Conservation (phyloP, 2,329 filamentous ascomycete genomes). For the Fusarium secorum region DNA sequence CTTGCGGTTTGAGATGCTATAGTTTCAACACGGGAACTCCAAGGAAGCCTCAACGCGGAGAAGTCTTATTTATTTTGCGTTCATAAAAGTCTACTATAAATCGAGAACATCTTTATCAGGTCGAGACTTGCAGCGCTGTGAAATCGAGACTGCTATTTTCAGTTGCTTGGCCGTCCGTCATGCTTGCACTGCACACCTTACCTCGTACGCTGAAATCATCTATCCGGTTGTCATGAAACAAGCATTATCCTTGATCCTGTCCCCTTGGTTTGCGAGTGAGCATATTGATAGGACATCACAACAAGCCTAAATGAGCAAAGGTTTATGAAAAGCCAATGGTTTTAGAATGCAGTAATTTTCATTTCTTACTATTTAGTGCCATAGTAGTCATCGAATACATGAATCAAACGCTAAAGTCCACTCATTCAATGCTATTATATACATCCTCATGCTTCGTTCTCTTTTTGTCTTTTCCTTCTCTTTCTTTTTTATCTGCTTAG, state of each 20-base stretch:
- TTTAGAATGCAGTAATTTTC: neutral
- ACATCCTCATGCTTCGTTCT: neutral
- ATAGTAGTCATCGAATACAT: constrained; percentile 4
- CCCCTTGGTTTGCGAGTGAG: fast-evolving
- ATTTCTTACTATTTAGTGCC: neutral
- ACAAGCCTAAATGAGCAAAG: fast-evolving
- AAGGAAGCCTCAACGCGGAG: constrained; percentile 28
- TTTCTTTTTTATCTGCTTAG: neutral
- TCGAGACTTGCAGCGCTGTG: fast-evolving
- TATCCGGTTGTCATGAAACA: neutral
- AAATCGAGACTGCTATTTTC: neutral
- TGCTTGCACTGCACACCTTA: too few species aligned
- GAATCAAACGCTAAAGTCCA: constrained; percentile 21
- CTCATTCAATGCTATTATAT: constrained; percentile 9
- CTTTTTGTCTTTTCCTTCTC: neutral
- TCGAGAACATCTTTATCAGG: neutral
- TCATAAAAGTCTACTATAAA: neutral
- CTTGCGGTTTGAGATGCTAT: neutral
- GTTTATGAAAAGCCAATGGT: neutral
- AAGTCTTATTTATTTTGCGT: neutral
- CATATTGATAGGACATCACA: fast-evolving
- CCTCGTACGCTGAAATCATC: fast-evolving
- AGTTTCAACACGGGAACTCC: constrained; percentile 31
- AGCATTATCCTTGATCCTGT: neutral
- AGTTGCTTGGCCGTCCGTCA: neutral